Evolutionary conservation across 2,329 filamentous ascomycete genomes (phyloP).

Genomic region (Paracamarosporium sp.): DNA sequence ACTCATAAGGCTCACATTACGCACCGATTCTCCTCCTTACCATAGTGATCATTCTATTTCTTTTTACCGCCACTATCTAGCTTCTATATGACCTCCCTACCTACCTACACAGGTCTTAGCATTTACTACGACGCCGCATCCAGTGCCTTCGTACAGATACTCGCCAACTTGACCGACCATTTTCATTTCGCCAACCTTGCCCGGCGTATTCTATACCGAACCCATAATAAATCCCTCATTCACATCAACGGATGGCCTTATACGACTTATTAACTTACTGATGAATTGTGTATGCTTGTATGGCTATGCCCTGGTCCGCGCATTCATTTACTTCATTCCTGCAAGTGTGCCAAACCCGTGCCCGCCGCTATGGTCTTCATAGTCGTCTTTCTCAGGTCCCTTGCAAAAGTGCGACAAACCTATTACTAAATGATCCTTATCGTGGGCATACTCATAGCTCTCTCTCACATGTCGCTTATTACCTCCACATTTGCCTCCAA

Average conservation of each 20-base stretch:
- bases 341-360: too few relatives aligned
- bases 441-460: too few relatives aligned
- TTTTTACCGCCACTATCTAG: background rate
- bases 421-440: too few relatives aligned
- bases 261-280: background rate
- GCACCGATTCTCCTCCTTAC: too few relatives aligned
- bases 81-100: background rate
- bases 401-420: too few relatives aligned
- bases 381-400: too few relatives aligned
- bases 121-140: background rate
- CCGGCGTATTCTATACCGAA: background rate
- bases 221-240: background rate
- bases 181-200: background rate
- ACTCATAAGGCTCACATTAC: conserved; percentile 47
- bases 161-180: background rate
- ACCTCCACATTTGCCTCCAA: too few relatives aligned
- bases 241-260: background rate
- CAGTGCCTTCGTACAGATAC: background rate
- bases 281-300: background rate
- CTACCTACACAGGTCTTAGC: background rate
- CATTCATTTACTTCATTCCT: background rate
- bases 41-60: too few relatives aligned
- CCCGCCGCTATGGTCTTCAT: too few relatives aligned
- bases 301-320: background rate
- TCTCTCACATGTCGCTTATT: too few relatives aligned